Evolutionary conservation across 2,329 filamentous ascomycete species (phyloP), one percentile per base, ranked within the genome.

Genomic region (Diaporthe helianthi): DNA sequence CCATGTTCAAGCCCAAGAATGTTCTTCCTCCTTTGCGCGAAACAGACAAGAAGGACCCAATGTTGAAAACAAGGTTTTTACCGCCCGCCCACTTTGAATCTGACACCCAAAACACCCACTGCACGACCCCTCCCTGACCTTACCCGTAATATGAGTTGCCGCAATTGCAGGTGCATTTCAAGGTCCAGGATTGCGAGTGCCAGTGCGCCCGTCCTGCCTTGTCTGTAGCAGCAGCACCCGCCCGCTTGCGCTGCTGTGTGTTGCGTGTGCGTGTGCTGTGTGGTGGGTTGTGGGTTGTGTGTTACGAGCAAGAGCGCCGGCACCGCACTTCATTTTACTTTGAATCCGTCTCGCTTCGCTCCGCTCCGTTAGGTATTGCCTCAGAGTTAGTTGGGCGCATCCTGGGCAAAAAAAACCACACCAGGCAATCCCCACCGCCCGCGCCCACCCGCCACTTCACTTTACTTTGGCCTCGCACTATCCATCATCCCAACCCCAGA

Each of bases 1-100:
- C 68, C 63, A 76, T 76, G 75, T 72, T 76, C 71, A 75, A 76
- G 58, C 69, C 76, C 52, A 75, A 76, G 64, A 71, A 72, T 55
- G 65, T 72, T 4, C 66, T 76, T 15, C 75, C 75, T 61, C 74
- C 74, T 67, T 72, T 76, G 67, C 75, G 75, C 68, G 75, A 76
- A 65, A 71, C 71, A 54, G 74, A 76, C 60, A 73, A 72, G 66
- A 74, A 73, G 68, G 73, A 74, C 63, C 66, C 67, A 46, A 73
- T 72, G 66, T 69, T 74, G 61, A 76, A 76, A 71, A 72, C 73
- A 76, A 76, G 75, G 75, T 76, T 71, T 68, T 72, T 67, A 55
- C 64, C 64, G 44, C 64, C 64, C 64, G 53, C 58, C 58, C 58
- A 49, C 26, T 67, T 58, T 49, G 51, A 41, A 38, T 47, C 52